Percentiles rank a stretch among this genome's conserved stretches.
Conservation (phyloP, 805 yeast species). For the Metschnikowia arizonensis region DNA sequence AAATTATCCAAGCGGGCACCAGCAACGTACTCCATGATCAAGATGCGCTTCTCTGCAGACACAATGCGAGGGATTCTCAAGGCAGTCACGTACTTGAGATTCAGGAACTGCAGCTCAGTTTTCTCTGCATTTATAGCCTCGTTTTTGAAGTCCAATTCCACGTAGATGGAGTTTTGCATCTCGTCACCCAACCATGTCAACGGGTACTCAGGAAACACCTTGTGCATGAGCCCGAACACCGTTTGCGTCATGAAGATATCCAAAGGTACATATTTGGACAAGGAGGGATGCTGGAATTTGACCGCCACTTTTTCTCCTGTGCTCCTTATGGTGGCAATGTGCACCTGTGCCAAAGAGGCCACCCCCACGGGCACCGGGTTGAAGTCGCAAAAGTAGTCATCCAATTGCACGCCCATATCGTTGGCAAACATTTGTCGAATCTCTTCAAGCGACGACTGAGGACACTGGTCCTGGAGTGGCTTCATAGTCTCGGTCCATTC, state of each 20-base stretch:
- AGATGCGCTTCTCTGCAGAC: conserved; percentile 62
- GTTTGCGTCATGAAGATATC: conserved; percentile 75
- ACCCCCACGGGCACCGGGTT: conserved; percentile 81
- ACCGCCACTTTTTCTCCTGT: conserved; percentile 81
- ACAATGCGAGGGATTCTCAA: conserved; percentile 71
- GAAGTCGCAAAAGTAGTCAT: conserved; percentile 64
- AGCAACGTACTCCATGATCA: conserved; percentile 81
- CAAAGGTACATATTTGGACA: conserved; percentile 83
- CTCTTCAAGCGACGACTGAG: conserved; percentile 68
- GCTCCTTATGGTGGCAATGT: conserved; percentile 58
- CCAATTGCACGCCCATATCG: conserved; percentile 61
- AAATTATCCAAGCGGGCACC: conserved; percentile 84
- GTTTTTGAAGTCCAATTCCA: conserved; percentile 83
- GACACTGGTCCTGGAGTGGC: conserved; percentile 89
- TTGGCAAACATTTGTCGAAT: conserved; percentile 59
- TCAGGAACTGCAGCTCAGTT: conserved; percentile 65
- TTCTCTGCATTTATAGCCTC: conserved; percentile 78
- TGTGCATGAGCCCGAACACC: conserved; percentile 69
- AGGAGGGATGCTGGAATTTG: conserved; percentile 88
- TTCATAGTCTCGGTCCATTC: conserved; percentile 97
- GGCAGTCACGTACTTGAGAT: conserved; percentile 60
- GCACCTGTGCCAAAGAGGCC: conserved; percentile 96
- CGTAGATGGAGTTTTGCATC: conserved; percentile 75
- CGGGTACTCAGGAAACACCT: conserved; percentile 90
- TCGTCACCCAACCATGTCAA: conserved; percentile 95